Evolutionary conservation across 2,329 filamentous ascomycete genomes (phyloP), one percentile per base, ranked within the genome.

Genomic region (Chaetomium strumarium): DNA sequence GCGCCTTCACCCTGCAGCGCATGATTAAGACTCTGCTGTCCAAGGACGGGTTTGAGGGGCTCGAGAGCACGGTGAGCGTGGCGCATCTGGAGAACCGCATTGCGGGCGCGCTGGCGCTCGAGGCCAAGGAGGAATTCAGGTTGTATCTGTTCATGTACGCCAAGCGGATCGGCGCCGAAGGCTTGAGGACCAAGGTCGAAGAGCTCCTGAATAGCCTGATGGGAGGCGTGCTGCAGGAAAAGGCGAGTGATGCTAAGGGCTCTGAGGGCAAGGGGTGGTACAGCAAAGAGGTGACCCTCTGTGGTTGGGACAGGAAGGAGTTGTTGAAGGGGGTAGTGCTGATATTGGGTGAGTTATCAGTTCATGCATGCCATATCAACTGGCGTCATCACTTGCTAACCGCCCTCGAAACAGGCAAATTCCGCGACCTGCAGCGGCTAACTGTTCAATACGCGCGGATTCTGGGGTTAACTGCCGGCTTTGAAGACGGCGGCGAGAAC

Each of bases 141-240:
- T 76, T 96, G 1, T 97, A 97, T 64, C 74, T 99, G n/a, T 86
- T 90, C 64, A 97, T 97, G 90, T 99, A 99, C 64, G 92, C 91
- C 3, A 97, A 96, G 72, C 84, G 93, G 0, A 80, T 99, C 6
- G 93, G 93, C 1, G 90, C 90, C 0, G 95, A 99, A 68, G 90
- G 90, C 0, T 74, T 92, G 47, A 83, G 86, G 60, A 78, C 82
- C 52, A 99, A 99, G 72, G 90, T 96, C 2, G 92, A 97, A 67
- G 95, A 99, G 72, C 75, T 99, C 10, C 74, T 97, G 29, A 86
- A 89, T 60, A 86, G 83, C 42, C 74, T 99, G 39, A 75, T 95
- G 45, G 90, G 91, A 8, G 86, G 88, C 46, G 80, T 78, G 61
- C 76, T 77, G 65, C 77, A 77, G 55, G 84, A 87, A 2, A 80